A percentile compares a stretch with the other conserved stretches of the same genome.
Evolutionary conservation across 768 basidiomycete genomes (phyloP).

Genomic region (Ramaria sp.): DNA sequence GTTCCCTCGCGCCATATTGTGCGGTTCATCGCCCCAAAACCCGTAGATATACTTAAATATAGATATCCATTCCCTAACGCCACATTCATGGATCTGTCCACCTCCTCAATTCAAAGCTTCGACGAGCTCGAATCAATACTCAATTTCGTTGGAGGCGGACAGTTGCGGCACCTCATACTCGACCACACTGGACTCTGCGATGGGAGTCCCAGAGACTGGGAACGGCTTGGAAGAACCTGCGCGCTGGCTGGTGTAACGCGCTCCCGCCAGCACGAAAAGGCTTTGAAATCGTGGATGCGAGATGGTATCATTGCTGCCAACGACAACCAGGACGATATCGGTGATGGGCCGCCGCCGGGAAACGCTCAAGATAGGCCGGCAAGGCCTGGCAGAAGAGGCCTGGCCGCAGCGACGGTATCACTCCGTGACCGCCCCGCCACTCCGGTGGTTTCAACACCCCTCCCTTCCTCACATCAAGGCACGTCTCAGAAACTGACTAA

Average conservation of each 20-base stretch:
- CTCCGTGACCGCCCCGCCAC: constrained; percentile 26
- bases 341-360: neutral
- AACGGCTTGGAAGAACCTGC: constrained; percentile 46
- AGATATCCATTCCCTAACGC: constrained; percentile 31
- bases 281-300: constrained; percentile 41
- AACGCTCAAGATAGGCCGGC: constrained; percentile 17
- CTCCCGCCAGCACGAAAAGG: constrained; percentile 58
- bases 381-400: constrained; percentile 40
- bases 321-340: constrained; percentile 12
- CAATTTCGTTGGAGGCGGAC: constrained; percentile 28
- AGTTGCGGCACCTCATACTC: constrained; percentile 54
- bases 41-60: neutral
- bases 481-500: constrained; percentile 17
- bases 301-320: neutral
- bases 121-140: constrained; percentile 45
- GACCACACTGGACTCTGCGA: constrained; percentile 51
- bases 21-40: constrained; percentile 25
- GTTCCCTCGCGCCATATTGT: constrained; percentile 58
- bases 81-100: constrained; percentile 65
- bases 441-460: constrained; percentile 12
- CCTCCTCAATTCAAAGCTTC: constrained; percentile 40
- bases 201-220: constrained; percentile 46
- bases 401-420: constrained; percentile 59
- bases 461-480: constrained; percentile 11
- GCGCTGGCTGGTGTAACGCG: constrained; percentile 50